These are phyloP conservation scores for Peniophora sp. DNA, from an alignment of 1,284 basidiomycete species.

Conservation along the genomic window DNA sequence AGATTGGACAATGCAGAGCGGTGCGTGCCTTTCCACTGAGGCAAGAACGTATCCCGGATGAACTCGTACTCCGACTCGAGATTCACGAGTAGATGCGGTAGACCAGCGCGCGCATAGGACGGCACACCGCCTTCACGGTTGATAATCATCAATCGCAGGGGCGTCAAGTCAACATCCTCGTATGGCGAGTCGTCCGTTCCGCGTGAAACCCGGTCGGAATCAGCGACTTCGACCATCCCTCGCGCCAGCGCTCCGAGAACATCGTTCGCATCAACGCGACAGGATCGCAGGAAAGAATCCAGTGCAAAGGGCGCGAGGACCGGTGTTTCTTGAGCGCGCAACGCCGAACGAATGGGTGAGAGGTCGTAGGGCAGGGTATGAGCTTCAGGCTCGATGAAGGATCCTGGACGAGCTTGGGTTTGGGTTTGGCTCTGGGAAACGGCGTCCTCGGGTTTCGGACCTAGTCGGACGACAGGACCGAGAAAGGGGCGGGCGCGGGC, in stretches of 20 bases:
- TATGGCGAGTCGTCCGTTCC: conserved; percentile 1
- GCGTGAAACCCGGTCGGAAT: conserved; percentile 23
- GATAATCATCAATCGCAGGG: conserved; percentile 95
- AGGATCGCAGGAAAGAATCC: conserved; percentile 83
- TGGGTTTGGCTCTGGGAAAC: conserved; percentile 7
- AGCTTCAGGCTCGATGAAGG: conserved; percentile 55
- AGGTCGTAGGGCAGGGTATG: conserved; percentile 74
- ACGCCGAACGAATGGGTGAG: conserved; percentile 77
- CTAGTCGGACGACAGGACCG: conserved; percentile 78
- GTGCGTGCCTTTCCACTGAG: conserved; percentile 71
- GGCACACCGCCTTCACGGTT: conserved; percentile 96
- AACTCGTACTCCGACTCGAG: conserved; percentile 82
- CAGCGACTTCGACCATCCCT: conserved; percentile 73
- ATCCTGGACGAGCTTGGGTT: conserved; percentile 18
- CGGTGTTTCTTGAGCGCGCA: conserved; percentile 91
- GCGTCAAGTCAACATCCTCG: conserved; percentile 67
- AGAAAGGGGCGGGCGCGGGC: conserved; percentile 84
- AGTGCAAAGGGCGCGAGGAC: conserved; percentile 93
- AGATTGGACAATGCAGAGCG: conserved; percentile 88
- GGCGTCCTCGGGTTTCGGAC: conserved; percentile 56
- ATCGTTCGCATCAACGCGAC: conserved; percentile 86
- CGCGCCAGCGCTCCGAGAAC: conserved; percentile 84
- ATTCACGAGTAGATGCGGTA: conserved; percentile 96
- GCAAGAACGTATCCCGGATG: conserved; percentile 82
- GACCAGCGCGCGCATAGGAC: conserved; percentile 90